Base-by-base conservation (phyloP, 768 basidiomycete species). In the Tulasnella sp. region DNA sequence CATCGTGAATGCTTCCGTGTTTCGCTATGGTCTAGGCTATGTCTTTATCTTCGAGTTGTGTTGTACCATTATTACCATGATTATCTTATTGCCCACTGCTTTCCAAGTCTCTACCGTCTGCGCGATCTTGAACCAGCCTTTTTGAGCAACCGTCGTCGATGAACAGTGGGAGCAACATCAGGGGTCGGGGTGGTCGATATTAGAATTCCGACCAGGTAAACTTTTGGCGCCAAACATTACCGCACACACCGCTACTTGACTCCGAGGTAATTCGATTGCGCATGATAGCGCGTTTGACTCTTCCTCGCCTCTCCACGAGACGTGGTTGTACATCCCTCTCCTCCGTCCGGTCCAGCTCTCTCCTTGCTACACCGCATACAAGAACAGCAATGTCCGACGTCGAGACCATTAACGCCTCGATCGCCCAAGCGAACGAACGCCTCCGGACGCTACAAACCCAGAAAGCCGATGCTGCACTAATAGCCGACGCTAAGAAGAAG, bases 401-500 rank as follows among this genome's bases (percentile, higher is more conserved):
- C 31, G 81, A 82, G 31, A 60, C 75, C 41, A 69, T 83, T 42
- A 58, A 74, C 28, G 81, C 81, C n/a, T 58, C 82, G 20, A 83
- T 83, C 78, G 69, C 82, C 34, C 44, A 76, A 8, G 77, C 54
- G 58, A 72, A 72, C n/a, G 81, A 79, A 54, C 34, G 72, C 24
- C 50, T 83, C 11, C 44, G 81, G n/a, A 80, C 82, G 2, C 82
- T 83, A n/a, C 79, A 82, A 58, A 20, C 82, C 6, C 88, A 90
- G 83, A 90, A 89, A 72, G 89, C 90, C 0, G 90, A 92, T 77
- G 82, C 87, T 1, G 83, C 87, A 3, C 83, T 85, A 12, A 83
- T 94, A 50, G 91, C 93, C 34, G 91, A 91, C 48, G 90, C 90
- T 22, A 92, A 90, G 87, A 92, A 92, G 87, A 91, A 78, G 20